A percentile compares a stretch with the other conserved stretches of the same genome.
Evolutionary conservation across 2,329 filamentous ascomycete species (phyloP).

Genomic region (Aspergillus pseudonomiae): DNA sequence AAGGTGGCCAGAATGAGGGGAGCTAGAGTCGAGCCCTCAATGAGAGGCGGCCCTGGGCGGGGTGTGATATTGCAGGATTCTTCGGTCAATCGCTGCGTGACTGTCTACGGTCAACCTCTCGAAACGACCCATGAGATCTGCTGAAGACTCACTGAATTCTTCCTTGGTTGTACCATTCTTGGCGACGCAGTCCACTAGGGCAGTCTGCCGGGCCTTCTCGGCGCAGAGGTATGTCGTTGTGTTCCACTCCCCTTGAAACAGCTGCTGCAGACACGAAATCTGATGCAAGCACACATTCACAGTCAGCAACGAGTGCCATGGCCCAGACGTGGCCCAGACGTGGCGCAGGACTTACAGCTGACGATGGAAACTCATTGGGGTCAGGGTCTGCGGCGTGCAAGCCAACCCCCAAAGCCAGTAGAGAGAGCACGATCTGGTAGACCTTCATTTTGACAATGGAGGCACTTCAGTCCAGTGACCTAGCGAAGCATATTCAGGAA

Average conservation of each 20-base stretch:
- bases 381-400: not conserved
- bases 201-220: not conserved
- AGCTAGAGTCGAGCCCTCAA: conserved; percentile 16
- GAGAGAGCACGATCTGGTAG: not conserved
- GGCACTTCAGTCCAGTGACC: not conserved
- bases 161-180: conserved; percentile 1
- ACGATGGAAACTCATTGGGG: not conserved
- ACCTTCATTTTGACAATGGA: not conserved
- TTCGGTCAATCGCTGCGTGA: not conserved
- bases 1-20: conserved; percentile 19
- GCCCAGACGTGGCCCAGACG: not conserved
- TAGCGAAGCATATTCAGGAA: not conserved
- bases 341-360: not conserved
- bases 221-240: conserved; percentile 4
- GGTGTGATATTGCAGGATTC: not conserved
- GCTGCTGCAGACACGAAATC: not conserved
- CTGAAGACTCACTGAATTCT: not conserved
- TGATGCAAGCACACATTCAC: not conserved
- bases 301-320: not conserved
- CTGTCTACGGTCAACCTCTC: not conserved
- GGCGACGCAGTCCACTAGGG: not conserved
- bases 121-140: no score
- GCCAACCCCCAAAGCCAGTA: not conserved
- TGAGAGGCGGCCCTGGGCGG: conserved; percentile 9
- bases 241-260: conserved; percentile 1